Base-by-base conservation (phyloP, 177 flowering plant genomes). In the Vitis hybrid region DNA sequence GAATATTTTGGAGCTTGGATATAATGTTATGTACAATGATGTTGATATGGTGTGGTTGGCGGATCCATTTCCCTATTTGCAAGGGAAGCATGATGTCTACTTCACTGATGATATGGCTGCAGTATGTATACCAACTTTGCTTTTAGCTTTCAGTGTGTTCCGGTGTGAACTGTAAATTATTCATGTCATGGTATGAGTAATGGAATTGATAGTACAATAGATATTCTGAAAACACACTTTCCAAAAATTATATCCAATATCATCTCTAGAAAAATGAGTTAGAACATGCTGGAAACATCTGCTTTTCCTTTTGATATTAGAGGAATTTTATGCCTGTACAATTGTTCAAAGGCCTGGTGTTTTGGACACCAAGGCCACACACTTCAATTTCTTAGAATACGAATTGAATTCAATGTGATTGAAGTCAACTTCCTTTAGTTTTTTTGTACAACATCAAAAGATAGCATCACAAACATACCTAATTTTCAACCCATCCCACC, bases 41-140 rank as follows among this genome's bases (percentile, higher is more conserved):
- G 99, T 95, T 65, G 99, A 95, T 83, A 95, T 95, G 99, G 98
- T 93, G 23, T 95, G 99, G 99, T 67, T 91, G 85, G 85, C 82
- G 21, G 99, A 95, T 80, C 99, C 98, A 4, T 93, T 95, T 78
- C 86, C 89, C 4, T 91, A 90, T 77, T 69, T 95, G 70, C 66
- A 85, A 76, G 98, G 98, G 55, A 65, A 84, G 45, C 97, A 95
- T 72, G 99, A 95, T 72, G 89, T 93, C 55, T 95, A 95, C 86
- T 95, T 95, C 82, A 90, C 89, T 2, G 99, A 93, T 81, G 99
- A 95, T 81, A 93, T 93, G 97, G 72, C 92, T 72, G 83, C 87
- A 30, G 99, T 94, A 82, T 56, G 92, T 79, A 60, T 45, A 4
- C 64, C 59, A 12, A 60, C 70, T 72, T 64, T 63, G 10, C 54